Evolutionary conservation across 129 eudicot species (phyloP), one percentile per base, ranked within the genome.

Genomic region (Sambucus nigra): DNA sequence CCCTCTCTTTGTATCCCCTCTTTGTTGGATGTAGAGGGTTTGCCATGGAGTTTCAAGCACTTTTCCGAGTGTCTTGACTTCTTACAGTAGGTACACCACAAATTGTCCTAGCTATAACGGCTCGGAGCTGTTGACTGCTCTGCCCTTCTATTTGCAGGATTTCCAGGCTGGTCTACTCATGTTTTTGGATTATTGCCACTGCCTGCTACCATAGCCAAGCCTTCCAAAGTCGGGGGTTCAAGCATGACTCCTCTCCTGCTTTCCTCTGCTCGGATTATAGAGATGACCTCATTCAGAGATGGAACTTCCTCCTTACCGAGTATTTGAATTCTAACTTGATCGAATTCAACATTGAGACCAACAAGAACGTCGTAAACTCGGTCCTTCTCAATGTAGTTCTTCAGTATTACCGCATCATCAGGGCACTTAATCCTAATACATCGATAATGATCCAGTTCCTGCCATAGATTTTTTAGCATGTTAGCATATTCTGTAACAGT

Each of bases 31-130:
- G n/a, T n/a, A n/a, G n/a, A n/a, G n/a, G 50, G 50, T 14, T 57
- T 57, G 19, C 50, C 63, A 38, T 38, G 31, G 10, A 57, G 24
- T 22, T 40, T 39, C 63, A 50, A 57, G 22, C 63, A 57, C 17
- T 22, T 13, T 15, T 57, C 63, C 13, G 50, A 20, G 18, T 57
- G 46, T 16, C 63, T 11, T 12, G 51, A 15, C n/a, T 57, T 57
- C 22, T 23, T 40, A 25, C 51, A 57, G 21, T 57, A 40, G 3
- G 33, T 57, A 1, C 63, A 57, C 63, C 63, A 57, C 5, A 57
- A 2, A 1, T 2, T 20, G 12, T 57, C 33, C 3, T 11, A 0
- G 33, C 23, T 13, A 15, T 55, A 27, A 19, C 1, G 26, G 3
- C 14, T 19, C 3, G 26, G 21, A 18, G 22, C 20, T 9, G 3